Conservation (phyloP, 192 early-diverging fungal species). For the Umbelopsis vinacea region DNA sequence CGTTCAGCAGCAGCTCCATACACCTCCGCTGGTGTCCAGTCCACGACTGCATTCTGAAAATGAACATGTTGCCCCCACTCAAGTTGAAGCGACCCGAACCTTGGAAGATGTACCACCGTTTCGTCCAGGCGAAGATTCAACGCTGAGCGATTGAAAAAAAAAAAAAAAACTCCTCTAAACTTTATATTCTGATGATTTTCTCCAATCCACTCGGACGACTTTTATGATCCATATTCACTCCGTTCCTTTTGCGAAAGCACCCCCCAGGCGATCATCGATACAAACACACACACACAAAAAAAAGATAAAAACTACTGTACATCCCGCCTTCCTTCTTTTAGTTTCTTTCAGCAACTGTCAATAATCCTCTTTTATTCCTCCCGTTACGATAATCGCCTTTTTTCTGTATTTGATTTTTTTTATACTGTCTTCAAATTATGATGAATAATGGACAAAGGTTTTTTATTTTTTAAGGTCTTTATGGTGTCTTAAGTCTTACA, state of each 20-base stretch:
- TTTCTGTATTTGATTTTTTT: neutral
- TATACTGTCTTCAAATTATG: neutral
- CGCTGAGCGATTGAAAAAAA: conserved; percentile 21
- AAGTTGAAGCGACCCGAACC: neutral
- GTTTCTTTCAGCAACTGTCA: neutral
- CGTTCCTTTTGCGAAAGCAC: neutral
- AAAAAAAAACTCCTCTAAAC: neutral
- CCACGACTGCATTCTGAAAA: neutral
- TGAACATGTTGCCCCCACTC: neutral
- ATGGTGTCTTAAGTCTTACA: neutral
- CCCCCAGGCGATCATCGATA: neutral
- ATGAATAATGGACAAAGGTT: neutral
- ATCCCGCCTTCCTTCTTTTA: neutral
- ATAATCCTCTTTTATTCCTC: conserved; percentile 3
- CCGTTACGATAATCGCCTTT: neutral
- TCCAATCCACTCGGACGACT: neutral
- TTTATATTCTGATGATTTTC: neutral
- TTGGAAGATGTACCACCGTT: conserved; percentile 6
- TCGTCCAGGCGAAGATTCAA: conserved; percentile 9
- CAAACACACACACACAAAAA: neutral
- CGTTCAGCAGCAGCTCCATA: conserved; percentile 17
- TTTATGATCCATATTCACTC: neutral
- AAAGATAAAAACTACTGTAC: neutral
- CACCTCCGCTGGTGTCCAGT: conserved; percentile 8
- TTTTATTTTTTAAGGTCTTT: neutral